These are phyloP conservation scores for Medicago arabica DNA, from an alignment of 306 rosid genomes.

Conservation along the genomic window DNA sequence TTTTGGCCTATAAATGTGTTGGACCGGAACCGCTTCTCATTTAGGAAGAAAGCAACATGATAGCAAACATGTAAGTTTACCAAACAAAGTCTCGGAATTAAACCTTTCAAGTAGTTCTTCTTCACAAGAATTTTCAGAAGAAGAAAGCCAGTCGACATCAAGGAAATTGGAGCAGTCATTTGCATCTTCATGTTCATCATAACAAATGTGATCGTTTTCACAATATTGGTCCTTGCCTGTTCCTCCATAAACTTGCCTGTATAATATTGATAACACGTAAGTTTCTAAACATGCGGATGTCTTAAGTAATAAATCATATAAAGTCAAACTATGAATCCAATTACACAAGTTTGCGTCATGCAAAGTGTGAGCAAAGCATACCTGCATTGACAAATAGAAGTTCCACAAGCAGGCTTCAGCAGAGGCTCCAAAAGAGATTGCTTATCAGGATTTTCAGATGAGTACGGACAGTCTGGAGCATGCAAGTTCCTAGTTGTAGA, in stretches of 20 bases:
- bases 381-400: constrained; percentile 72
- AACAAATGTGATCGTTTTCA: constrained; percentile 58
- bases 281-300: constrained; percentile 41
- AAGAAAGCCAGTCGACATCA: constrained; percentile 81
- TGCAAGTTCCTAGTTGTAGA: constrained; percentile 48
- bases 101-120: constrained; percentile 75
- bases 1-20: background rate
- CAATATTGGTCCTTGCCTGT: constrained; percentile 56
- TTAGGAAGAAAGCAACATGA: constrained; percentile 23
- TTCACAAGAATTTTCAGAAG: constrained; percentile 93
- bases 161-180: constrained; percentile 76
- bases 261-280: constrained; percentile 48
- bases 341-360: background rate
- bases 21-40: constrained; percentile 1
- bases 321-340: constrained; percentile 28
- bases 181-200: constrained; percentile 72
- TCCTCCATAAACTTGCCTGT: constrained; percentile 56
- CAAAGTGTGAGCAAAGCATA: constrained; percentile 42
- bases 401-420: constrained; percentile 63
- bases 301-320: constrained; percentile 30
- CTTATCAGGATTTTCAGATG: constrained; percentile 48
- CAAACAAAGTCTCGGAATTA: constrained; percentile 41
- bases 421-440: constrained; percentile 57
- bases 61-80: background rate
- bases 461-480: constrained; percentile 47